These are phyloP conservation scores for Penicillium samsonianum DNA, from an alignment of 495 filamentous ascomycete species.

Conservation along the genomic window DNA sequence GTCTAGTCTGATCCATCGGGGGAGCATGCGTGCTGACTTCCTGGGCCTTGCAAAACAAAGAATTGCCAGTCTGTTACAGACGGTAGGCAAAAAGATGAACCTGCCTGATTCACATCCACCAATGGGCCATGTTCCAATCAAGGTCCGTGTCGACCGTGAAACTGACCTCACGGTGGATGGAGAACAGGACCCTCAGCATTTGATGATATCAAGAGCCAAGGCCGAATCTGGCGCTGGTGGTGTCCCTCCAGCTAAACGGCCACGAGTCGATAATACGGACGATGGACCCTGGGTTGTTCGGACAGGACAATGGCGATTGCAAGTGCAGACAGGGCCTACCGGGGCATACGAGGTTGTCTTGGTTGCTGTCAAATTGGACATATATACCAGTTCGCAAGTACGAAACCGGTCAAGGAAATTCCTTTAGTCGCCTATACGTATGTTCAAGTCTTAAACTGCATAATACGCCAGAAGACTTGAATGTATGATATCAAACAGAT, in stretches of 20 bases:
- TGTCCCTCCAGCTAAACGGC: constrained; percentile 50
- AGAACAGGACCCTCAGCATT: constrained; percentile 19
- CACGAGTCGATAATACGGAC: constrained; percentile 35
- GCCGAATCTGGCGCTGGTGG: constrained; percentile 8
- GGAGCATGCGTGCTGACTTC: constrained; percentile 65
- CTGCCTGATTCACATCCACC: constrained; percentile 43
- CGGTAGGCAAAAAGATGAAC: constrained; percentile 79
- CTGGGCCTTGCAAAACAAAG: constrained; percentile 64
- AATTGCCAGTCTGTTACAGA: constrained; percentile 72
- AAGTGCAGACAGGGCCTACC: constrained; percentile 54
- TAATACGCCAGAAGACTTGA: neutral
- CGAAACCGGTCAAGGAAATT: constrained; percentile 72
- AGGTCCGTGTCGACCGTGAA: constrained; percentile 65
- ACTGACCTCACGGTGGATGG: constrained; percentile 74
- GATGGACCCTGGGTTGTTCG: constrained; percentile 65
- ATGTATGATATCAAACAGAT: constrained; percentile 11
- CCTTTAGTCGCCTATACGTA: constrained; percentile 36
- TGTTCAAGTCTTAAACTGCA: neutral
- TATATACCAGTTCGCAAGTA: constrained; percentile 62
- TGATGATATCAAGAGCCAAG: constrained; percentile 7
- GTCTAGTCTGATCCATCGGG: constrained; percentile 61
- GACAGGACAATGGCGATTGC: constrained; percentile 78
- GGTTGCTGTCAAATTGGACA: constrained; percentile 79
- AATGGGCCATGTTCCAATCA: constrained; percentile 43
- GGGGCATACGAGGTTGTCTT: constrained; percentile 60